phyloP scores from a whole-genome alignment of 2,329 filamentous ascomycete genomes.

The Alternaria dauci region DNA sequence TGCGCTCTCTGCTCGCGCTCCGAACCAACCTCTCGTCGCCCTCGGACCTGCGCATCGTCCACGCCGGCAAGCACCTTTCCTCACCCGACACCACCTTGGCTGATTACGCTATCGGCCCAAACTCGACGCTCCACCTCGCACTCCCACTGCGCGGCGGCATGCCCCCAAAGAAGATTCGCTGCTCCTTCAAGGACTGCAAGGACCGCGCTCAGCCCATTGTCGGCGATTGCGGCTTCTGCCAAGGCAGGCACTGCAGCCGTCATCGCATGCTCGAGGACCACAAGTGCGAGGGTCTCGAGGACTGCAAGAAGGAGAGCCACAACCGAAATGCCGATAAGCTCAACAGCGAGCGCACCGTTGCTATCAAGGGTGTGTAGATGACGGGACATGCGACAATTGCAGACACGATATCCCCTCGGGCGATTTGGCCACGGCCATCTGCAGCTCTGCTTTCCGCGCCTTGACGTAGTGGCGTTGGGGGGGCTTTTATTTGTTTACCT shows the following conservation, averaged over 20 bases:
- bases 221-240: constrained; percentile 94
- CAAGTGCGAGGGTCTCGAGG: constrained; percentile 89
- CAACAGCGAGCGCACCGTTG: constrained; percentile 89
- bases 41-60: constrained; percentile 62
- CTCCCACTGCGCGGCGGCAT: constrained; percentile 64
- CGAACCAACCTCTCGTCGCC: constrained; percentile 62
- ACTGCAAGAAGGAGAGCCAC: constrained; percentile 97
- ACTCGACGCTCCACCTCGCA: constrained; percentile 63
- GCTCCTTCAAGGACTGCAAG: constrained; percentile 89
- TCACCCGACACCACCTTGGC: constrained; percentile 55
- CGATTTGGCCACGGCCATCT: constrained; percentile 10
- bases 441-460: constrained; percentile 8
- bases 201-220: constrained; percentile 90
- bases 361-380: constrained; percentile 80
- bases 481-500: background rate
- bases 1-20: constrained; percentile 65
- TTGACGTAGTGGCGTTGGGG: background rate
- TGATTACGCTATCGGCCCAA: constrained; percentile 58
- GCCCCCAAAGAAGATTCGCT: constrained; percentile 80
- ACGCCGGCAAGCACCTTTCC: constrained; percentile 65
- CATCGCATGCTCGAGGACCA: constrained; percentile 94
- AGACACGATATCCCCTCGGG: background rate
- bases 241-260: constrained; percentile 92
- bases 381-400: background rate
- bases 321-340: constrained; percentile 93